phyloP scores from a whole-genome alignment of 2,329 filamentous ascomycete genomes.

The Proliferodiscus dingleyae region DNA sequence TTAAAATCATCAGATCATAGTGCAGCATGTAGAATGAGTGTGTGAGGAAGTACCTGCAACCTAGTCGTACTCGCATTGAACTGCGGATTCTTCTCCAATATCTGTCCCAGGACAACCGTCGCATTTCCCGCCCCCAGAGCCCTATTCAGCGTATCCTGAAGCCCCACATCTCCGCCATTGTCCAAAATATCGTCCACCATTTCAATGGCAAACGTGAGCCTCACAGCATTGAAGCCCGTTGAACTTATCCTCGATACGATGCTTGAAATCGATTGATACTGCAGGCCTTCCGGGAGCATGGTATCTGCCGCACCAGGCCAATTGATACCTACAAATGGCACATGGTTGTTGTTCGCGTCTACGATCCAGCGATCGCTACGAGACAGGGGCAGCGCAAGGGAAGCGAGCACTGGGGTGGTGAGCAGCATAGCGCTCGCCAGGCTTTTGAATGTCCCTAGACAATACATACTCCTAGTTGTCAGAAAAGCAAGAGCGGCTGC shows the following conservation, averaged over 20 bases:
- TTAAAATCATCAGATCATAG: background rate
- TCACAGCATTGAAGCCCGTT: conserved; percentile 58
- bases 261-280: conserved; percentile 52
- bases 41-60: conserved; percentile 33
- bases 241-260: conserved; percentile 44
- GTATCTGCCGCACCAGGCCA: conserved; percentile 57
- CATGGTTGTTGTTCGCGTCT: conserved; percentile 32
- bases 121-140: conserved; percentile 50
- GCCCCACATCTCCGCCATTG: conserved; percentile 44
- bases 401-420: too few species aligned
- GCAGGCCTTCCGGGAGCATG: conserved; percentile 62
- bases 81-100: conserved; percentile 51
- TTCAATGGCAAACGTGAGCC: conserved; percentile 59
- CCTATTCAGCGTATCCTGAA: conserved; percentile 41
- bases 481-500: too few species aligned
- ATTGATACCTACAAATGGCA: conserved; percentile 52
- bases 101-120: conserved; percentile 43
- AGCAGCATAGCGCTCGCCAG: too few species aligned
- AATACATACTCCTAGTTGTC: too few species aligned
- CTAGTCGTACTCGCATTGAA: conserved; percentile 52
- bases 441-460: too few species aligned
- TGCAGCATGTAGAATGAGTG: background rate
- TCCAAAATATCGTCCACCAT: conserved; percentile 56
- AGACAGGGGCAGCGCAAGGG: background rate
- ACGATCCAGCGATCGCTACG: conserved; percentile 15